phyloP scores from a whole-genome alignment of 2,329 filamentous ascomycete genomes.

The Scytalidium sp. region DNA sequence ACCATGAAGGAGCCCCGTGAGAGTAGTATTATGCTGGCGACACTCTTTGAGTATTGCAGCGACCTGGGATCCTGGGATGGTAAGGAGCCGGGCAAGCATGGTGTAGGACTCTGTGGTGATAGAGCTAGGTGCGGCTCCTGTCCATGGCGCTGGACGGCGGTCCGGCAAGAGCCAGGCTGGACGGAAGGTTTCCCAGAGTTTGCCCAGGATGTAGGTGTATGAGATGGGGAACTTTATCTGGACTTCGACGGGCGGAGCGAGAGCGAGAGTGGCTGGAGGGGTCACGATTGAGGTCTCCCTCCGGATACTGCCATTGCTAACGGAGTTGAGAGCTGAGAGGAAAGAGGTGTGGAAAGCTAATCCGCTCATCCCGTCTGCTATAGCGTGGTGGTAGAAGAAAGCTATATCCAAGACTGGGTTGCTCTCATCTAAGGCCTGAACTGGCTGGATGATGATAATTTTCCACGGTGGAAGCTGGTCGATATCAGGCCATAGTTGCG shows the following conservation, averaged over 20 bases:
- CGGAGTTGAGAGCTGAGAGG: slow-evolving; percentile 36
- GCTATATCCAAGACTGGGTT: slow-evolving; percentile 26
- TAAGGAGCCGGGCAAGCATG: slow-evolving; percentile 7
- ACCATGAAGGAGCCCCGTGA: slow-evolving; percentile 48
- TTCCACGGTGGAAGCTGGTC: slow-evolving; percentile 44
- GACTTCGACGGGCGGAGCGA: slow-evolving; percentile 15
- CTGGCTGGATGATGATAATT: slow-evolving; percentile 33
- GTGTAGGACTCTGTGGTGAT: slow-evolving; percentile 18
- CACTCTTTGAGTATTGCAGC: slow-evolving; percentile 6
- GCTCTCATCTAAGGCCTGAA: slow-evolving; percentile 7
- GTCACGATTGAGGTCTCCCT: slow-evolving; percentile 29
- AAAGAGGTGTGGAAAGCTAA: slow-evolving; percentile 47
- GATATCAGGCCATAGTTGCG: slow-evolving; percentile 38
- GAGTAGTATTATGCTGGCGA: slow-evolving; percentile 34
- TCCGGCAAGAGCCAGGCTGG: slow-evolving; percentile 34
- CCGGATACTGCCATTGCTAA: slow-evolving; percentile 8
- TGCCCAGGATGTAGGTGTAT: slow-evolving; percentile 36
- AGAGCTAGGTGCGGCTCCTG: slow-evolving; percentile 33
- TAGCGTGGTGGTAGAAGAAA: slow-evolving; percentile 50
- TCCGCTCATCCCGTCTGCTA: slow-evolving; percentile 50
- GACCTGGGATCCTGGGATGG: slow-evolving; percentile 5
- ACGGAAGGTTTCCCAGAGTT: slow-evolving; percentile 37
- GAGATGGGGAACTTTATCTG: slow-evolving; percentile 30
- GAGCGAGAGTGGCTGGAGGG: slow-evolving; percentile 22
- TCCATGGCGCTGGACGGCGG: slow-evolving; percentile 32